Base-by-base conservation (phyloP, 75 land plant species). In the Sequoiadendron giganteum region DNA sequence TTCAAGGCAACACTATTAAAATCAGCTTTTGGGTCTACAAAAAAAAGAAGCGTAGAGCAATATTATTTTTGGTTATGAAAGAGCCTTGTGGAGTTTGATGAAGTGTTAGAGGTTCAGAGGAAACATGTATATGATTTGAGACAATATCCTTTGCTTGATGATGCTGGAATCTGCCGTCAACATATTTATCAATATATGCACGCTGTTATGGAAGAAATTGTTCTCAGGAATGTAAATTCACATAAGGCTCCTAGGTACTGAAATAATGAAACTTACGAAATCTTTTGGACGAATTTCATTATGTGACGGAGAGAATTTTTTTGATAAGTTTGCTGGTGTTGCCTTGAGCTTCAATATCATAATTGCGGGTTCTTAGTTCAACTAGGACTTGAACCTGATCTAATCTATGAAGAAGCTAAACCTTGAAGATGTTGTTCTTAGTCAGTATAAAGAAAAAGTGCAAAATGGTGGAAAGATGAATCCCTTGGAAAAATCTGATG, bases 101-200 rank as follows among this genome's bases (percentile, higher is more conserved):
- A 97, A 94, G 99, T 98, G 2, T 88, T 98, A 79, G 99, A 97
- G 99, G 99, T 98, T 40, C 99, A 98, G 85, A 90, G 99, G 52
- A 97, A 95, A 87, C 99, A 98, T 93, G 99, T 98, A 25, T 98
- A 97, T 86, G 90, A 91, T 70, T 91, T 98, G 34, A 92, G 99
- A 76, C 98, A 98, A 85, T 84, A 87, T 34, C 89, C 97, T 85
- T 86, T 98, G 87, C 92, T 93, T 4, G 98, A 94, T 85, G 95
- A 94, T 86, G 70, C 90, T 87, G 95, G 93, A 55, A 89, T 92
- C 75, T 94, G 94, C 72, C 90, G 90, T n/a, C 95, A 98, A 87
- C 95, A 92, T 10, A 89, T 97, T 54, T 91, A 96, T 86, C 95
- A 93, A 97, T 97, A 73, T n/a, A n/a, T n/a, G n/a, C n/a, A n/a